Conservation (phyloP, 768 basidiomycete species). For the Suillus bovinus region DNA sequence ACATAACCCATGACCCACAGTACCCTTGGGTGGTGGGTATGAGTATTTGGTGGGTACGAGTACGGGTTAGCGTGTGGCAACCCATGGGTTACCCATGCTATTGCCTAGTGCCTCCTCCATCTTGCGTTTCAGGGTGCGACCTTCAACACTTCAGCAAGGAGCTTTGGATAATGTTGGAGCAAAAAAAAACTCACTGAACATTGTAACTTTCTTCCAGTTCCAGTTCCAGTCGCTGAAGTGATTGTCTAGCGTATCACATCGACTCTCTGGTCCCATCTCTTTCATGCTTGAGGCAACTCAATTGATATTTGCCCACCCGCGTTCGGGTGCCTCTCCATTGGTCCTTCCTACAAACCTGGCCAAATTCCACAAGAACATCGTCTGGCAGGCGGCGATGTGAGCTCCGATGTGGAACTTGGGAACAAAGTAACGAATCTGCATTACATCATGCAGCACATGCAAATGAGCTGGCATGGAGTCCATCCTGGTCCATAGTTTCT, state of each 20-base stretch:
- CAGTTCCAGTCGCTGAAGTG: not conserved
- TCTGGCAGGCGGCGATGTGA: not conserved
- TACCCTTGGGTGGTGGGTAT: not conserved
- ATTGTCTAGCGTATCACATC: not conserved
- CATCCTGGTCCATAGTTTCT: slow-evolving; percentile 15
- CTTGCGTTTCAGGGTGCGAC: not conserved
- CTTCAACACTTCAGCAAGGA: not conserved
- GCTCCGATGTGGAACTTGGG: not conserved
- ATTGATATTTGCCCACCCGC: not conserved
- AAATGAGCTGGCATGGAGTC: not conserved
- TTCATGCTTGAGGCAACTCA: not conserved
- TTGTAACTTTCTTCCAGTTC: not conserved
- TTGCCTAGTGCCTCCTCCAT: not conserved
- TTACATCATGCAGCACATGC: not conserved
- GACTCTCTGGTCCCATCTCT: not conserved
- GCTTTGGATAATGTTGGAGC: not conserved
- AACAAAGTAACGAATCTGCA: not conserved
- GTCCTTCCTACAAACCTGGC: not conserved
- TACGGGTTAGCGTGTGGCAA: too few relatives aligned
- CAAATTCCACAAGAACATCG: not conserved
- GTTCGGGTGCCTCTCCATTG: not conserved
- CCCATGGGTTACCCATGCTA: too few relatives aligned
- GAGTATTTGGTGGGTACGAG: too few relatives aligned
- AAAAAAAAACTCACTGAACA: not conserved
- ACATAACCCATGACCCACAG: not conserved